Conservation (phyloP, 108 stramenopile species). For the Epithemia pelagica region DNA sequence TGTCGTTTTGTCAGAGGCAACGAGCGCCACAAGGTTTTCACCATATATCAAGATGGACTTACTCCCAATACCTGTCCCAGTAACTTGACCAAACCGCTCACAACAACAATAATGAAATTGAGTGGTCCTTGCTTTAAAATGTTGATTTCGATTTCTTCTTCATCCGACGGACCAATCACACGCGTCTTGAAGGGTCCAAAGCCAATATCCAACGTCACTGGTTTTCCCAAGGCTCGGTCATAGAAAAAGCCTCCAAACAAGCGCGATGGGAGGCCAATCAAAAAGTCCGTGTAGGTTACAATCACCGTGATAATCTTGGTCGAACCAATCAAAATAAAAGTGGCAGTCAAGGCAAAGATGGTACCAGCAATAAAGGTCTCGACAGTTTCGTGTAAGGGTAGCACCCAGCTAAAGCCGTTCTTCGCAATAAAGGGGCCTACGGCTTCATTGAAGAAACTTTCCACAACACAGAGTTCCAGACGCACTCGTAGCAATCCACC, state of each 20-base stretch:
- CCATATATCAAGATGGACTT: too few relatives aligned
- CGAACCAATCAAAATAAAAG: constrained; percentile 88
- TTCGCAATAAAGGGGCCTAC: constrained; percentile 84
- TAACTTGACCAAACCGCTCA: constrained; percentile 59
- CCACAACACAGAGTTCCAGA: constrained; percentile 88
- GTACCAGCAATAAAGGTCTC: constrained; percentile 89
- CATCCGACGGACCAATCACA: constrained; percentile 65
- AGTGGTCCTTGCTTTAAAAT: constrained; percentile 28
- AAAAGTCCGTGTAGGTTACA: constrained; percentile 75
- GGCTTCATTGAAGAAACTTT: constrained; percentile 89
- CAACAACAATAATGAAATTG: constrained; percentile 29
- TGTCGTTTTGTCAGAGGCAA: constrained; percentile 6
- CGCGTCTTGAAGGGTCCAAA: constrained; percentile 77
- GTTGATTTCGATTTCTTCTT: constrained; percentile 29
- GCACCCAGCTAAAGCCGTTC: constrained; percentile 84
- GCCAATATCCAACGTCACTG: constrained; percentile 86
- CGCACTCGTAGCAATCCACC: constrained; percentile 84
- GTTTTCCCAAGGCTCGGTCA: constrained; percentile 77
- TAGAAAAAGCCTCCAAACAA: constrained; percentile 79
- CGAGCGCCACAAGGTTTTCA: too few relatives aligned
- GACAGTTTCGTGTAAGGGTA: constrained; percentile 87
- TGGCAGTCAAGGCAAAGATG: constrained; percentile 85
- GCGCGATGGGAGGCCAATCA: constrained; percentile 45
- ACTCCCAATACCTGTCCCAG: constrained; percentile 65
- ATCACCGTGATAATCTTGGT: constrained; percentile 87